Base-by-base conservation (phyloP, 345 rosid genomes). In the Dipteronia sinensis region DNA sequence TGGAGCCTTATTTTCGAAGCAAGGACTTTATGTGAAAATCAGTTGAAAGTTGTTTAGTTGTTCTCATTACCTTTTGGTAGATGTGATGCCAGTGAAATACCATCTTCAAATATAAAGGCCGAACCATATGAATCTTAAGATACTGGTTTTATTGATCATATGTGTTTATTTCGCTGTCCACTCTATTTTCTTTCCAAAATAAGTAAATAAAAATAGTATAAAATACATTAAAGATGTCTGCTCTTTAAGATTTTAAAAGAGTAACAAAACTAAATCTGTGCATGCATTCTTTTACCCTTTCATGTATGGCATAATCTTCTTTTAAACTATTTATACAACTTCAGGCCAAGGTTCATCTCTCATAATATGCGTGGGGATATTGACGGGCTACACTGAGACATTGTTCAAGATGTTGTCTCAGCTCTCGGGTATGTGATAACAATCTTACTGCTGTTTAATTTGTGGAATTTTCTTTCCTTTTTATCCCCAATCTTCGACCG, bases 261-360 rank as follows among this genome's bases (percentile, higher is more conserved):
- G 8, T 46, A 20, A 17, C 6, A n/a, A n/a, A 38, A 61, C 11
- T 49, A 13, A 34, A 44, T 46, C 13, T 55, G 49, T 59, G 13
- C 59, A 17, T 74, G 23, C 59, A 53, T 71, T 31, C 17, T 31
- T 19, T 23, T 46, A 4, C 19, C 67, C n/a, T 23, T 22, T 68
- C 29, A 15, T 31, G 59, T 25, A 55, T 71, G 77, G 40, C 46
- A 59, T 23, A 47, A 16, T 71, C 19, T 53, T 67, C 67, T 71
- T 34, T 70, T 79, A 62, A 44, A 79, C 38, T 76, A 73, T 75
- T 76, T 72, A 38, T 75, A 78, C 75, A 69, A 56, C 82, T 82
- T 78, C 89, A 95, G 99, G 99, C 77, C 98, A 90, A 83, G 98
- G 99, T 29, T 90, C n/a, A 25, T 91, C 98, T 72, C 90, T 95